Evolutionary conservation across 805 yeast genomes (phyloP).

Genomic region (Starmerella vaccinii): DNA sequence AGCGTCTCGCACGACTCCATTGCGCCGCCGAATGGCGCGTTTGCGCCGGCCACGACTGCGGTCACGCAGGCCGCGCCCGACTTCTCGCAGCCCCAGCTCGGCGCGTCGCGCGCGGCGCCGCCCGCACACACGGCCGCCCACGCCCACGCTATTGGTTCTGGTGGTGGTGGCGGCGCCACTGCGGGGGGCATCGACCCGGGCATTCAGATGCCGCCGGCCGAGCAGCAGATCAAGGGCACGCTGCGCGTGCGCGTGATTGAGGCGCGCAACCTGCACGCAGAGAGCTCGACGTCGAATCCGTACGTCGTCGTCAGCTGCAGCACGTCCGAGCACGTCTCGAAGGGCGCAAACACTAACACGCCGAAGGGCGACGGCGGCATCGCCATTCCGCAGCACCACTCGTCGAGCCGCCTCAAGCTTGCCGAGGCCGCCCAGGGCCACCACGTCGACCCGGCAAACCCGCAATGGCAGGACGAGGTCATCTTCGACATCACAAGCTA

Average conservation of each 20-base stretch:
- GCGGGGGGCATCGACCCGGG: neutral
- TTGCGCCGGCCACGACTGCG: slow-evolving; percentile 23
- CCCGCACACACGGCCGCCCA: too few relatives aligned
- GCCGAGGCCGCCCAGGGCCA: neutral
- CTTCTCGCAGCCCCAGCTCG: neutral
- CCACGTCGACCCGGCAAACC: slow-evolving; percentile 38
- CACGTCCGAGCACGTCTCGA: slow-evolving; percentile 79
- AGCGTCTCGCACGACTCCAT: neutral
- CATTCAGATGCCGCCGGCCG: slow-evolving; percentile 20
- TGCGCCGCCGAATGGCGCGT: slow-evolving; percentile 21
- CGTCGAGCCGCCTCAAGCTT: slow-evolving; percentile 13
- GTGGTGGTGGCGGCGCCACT: neutral
- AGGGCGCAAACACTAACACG: slow-evolving; percentile 20
- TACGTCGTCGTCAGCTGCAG: slow-evolving; percentile 86
- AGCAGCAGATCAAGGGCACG: slow-evolving; percentile 43
- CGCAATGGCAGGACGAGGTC: slow-evolving; percentile 88
- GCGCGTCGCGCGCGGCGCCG: neutral
- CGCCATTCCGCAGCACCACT: slow-evolving; percentile 30
- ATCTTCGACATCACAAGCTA: slow-evolving; percentile 77
- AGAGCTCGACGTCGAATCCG: slow-evolving; percentile 30
- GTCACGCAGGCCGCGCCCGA: slow-evolving; percentile 15
- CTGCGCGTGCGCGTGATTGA: slow-evolving; percentile 70
- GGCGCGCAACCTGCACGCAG: slow-evolving; percentile 49
- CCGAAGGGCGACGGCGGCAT: slow-evolving; percentile 26
- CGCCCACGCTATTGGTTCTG: too few relatives aligned